Base-by-base conservation (phyloP, 2,329 filamentous ascomycete species). In the Pseudocercospora pini-densiflorae region DNA sequence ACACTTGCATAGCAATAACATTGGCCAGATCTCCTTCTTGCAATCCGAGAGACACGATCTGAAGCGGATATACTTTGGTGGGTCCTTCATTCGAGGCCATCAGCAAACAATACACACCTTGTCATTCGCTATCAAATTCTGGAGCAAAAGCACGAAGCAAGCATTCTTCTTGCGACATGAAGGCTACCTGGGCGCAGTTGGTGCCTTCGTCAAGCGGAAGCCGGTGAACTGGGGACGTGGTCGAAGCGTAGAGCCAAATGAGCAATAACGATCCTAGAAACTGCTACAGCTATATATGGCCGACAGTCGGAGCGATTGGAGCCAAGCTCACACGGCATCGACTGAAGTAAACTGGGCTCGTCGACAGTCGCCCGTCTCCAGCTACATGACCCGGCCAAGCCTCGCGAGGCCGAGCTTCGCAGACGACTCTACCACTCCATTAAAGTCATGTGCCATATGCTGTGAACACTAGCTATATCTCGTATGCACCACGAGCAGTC, bases 41-140 rank as follows among this genome's bases (percentile, higher is more conserved):
- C 95, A 98, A 77, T 95, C 93, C 5, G 94, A 97, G 78, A 95
- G 97, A 76, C 94, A 99, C 81, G 88, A 90, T 54, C 84, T 98
- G 27, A 91, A 92, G 69, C 89, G 94, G 76, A 98, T 99, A 68
- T 99, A 99, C 82, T 99, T 99, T 79, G 95, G 95, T 23, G 95
- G 95, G 24, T 95, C 92, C 6, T 99, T 98, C 78, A 98, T 99
- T 77, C 90, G 95, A 49, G 95, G 95, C 47, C 95, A 99, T 79
- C 89, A 92, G 16, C 95, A 98, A 81, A 99, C 95, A 12, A 99
- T 99, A 88, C 97, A 98, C 79, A 98, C 95, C 0, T 84, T 99
- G 9, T 94, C 91, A 63, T 99, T 97, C 77, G 95, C 94, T 76
- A 97, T 99, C 81, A 93, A 93, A 73, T 99, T 98, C 81, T 99